Conservation (phyloP, 345 rosid genomes). For the Psidium guajava region DNA sequence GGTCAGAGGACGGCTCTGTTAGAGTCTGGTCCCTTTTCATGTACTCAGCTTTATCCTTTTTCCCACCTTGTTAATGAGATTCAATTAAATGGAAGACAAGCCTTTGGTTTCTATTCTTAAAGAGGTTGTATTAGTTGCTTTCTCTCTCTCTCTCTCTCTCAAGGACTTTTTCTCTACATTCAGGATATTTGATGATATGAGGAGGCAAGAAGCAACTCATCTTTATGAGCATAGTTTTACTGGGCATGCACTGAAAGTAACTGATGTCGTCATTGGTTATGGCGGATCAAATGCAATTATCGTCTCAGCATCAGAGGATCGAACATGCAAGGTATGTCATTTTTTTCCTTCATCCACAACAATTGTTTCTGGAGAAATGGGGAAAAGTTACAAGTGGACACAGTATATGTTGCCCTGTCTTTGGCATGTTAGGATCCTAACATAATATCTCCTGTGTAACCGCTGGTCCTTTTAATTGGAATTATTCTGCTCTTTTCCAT, state of each 20-base stretch:
- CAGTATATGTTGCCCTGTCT: background rate
- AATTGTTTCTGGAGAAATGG: background rate
- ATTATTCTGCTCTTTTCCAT: background rate
- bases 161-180: background rate
- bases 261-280: conserved; percentile 52
- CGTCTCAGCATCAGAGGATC: conserved; percentile 78
- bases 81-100: background rate
- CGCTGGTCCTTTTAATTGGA: background rate
- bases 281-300: conserved; percentile 65
- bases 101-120: background rate
- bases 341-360: background rate
- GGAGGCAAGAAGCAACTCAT: conserved; percentile 38
- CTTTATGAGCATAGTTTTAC: conserved; percentile 46
- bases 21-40: conserved; percentile 73
- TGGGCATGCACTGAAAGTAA: conserved; percentile 46
- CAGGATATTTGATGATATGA: conserved; percentile 67
- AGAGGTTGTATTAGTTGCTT: background rate
- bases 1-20: conserved; percentile 71
- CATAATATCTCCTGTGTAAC: background rate
- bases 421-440: background rate
- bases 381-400: background rate
- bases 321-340: conserved; percentile 60
- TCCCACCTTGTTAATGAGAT: background rate
- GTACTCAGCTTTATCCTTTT: conserved; percentile 19
- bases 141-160: background rate